phyloP scores from a whole-genome alignment of 83 land plant genomes.

The Thuja plicata region DNA sequence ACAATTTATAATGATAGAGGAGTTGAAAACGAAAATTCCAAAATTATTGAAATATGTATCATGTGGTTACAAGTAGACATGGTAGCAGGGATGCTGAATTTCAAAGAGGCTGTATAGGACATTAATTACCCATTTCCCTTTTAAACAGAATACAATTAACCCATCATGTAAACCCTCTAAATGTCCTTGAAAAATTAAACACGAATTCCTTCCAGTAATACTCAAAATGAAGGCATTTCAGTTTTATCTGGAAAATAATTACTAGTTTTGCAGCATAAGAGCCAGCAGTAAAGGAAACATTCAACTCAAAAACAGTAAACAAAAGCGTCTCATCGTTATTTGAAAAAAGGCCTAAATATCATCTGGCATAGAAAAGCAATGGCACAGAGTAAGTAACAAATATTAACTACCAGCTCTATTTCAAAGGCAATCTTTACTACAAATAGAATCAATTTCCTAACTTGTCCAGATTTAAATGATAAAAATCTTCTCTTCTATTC shows the following conservation, averaged over 20 bases:
- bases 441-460: not conserved
- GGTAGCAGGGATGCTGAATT: not conserved
- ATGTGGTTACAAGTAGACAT: not conserved
- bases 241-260: not conserved
- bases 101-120: not conserved
- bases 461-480: not conserved
- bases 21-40: not conserved
- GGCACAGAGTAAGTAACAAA: not conserved
- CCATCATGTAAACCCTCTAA: too few species aligned
- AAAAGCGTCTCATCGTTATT: not conserved
- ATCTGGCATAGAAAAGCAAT: not conserved
- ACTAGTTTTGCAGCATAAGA: too few species aligned
- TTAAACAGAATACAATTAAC: too few species aligned
- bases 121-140: not conserved
- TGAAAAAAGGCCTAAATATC: not conserved
- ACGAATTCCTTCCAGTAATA: not conserved
- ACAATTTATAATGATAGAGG: not conserved
- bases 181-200: not conserved
- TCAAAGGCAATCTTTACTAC: not conserved
- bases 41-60: not conserved
- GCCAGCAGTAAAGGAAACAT: not conserved
- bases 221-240: not conserved
- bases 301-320: not conserved
- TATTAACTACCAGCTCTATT: not conserved
- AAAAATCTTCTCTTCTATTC: not conserved